Conservation (phyloP, 2,329 filamentous ascomycete genomes). For the Hawksworthiomyces lignivorus region DNA sequence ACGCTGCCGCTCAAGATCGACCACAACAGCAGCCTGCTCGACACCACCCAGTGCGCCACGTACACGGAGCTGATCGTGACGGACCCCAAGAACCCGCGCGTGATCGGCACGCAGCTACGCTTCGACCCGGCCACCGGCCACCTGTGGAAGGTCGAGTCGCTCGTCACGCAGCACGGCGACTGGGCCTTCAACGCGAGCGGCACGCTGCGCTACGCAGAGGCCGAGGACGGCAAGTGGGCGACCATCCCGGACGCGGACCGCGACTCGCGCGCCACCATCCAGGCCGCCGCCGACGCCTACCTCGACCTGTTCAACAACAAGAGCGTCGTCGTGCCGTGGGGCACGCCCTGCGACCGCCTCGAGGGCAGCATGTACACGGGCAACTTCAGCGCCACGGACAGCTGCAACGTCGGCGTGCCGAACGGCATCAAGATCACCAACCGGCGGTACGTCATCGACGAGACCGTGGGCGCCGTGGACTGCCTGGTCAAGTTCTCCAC, state of each 20-base stretch:
- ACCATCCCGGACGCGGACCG: constrained; percentile 20
- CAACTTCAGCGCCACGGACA: constrained; percentile 15
- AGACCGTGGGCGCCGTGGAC: constrained; percentile 19
- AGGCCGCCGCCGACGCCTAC: constrained; percentile 28
- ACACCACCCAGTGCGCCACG: constrained; percentile 27
- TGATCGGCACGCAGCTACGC: constrained; percentile 29
- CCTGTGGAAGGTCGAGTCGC: constrained; percentile 23
- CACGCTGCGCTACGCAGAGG: constrained; percentile 24
- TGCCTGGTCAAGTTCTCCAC: constrained; percentile 23
- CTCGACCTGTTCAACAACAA: constrained; percentile 27
- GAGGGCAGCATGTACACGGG: constrained; percentile 22
- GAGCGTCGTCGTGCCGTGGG: constrained; percentile 27
- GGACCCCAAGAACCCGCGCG: constrained; percentile 24
- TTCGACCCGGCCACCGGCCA: constrained; percentile 15
- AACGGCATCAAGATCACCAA: constrained; percentile 15
- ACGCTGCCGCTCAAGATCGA: constrained; percentile 24
- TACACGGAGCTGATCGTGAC: constrained; percentile 33
- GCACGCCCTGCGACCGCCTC: constrained; percentile 25
- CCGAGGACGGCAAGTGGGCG: constrained; percentile 22
- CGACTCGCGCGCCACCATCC: constrained; percentile 21
- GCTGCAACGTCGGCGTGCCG: constrained; percentile 18
- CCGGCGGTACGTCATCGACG: constrained; percentile 22
- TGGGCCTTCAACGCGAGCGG: constrained; percentile 30
- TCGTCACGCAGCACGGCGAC: constrained; percentile 25
- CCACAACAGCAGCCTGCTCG: constrained; percentile 25